Conservation (phyloP, 2,329 filamentous ascomycete genomes). For the Chaetomium globosum region DNA sequence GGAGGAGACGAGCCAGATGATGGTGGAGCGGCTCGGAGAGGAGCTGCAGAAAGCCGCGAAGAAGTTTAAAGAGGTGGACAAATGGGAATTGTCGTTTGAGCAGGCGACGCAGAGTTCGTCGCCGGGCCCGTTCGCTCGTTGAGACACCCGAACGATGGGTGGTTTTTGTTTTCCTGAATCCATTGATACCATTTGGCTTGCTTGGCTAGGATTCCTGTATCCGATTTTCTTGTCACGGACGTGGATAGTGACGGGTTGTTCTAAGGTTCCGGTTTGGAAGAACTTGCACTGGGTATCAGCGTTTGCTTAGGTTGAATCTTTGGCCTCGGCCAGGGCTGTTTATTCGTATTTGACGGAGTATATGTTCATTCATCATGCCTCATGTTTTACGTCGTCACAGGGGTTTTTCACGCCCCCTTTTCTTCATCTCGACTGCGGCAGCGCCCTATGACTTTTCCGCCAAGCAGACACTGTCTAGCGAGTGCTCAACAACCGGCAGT, state of each 20-base stretch:
- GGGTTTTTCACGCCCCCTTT: not conserved
- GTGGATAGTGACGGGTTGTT: slow-evolving; percentile 25
- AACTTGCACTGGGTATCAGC: slow-evolving; percentile 26
- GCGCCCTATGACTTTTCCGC: slow-evolving; percentile 10
- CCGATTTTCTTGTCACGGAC: not conserved
- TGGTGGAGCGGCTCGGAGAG: slow-evolving; percentile 42
- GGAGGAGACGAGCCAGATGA: slow-evolving; percentile 33
- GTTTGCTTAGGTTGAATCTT: slow-evolving; percentile 20
- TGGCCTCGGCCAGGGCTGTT: not conserved
- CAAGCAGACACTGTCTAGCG: slow-evolving; percentile 54
- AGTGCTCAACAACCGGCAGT: slow-evolving; percentile 70
- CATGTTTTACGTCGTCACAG: not conserved
- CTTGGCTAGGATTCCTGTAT: not conserved
- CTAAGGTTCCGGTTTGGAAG: slow-evolving; percentile 18
- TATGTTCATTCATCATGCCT: slow-evolving; percentile 9
- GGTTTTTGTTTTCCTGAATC: not conserved
- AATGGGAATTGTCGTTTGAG: slow-evolving; percentile 70
- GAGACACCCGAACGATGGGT: slow-evolving; percentile 21
- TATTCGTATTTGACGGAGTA: not conserved
- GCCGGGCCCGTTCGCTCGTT: slow-evolving; percentile 53
- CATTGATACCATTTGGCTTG: not conserved
- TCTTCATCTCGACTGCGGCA: not conserved
- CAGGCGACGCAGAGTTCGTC: slow-evolving; percentile 61
- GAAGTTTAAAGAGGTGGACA: slow-evolving; percentile 71
- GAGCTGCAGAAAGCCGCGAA: slow-evolving; percentile 62